These are phyloP conservation scores for Verticillium zaregamsianum DNA, from an alignment of 2,329 filamentous ascomycete genomes.

Conservation along the genomic window DNA sequence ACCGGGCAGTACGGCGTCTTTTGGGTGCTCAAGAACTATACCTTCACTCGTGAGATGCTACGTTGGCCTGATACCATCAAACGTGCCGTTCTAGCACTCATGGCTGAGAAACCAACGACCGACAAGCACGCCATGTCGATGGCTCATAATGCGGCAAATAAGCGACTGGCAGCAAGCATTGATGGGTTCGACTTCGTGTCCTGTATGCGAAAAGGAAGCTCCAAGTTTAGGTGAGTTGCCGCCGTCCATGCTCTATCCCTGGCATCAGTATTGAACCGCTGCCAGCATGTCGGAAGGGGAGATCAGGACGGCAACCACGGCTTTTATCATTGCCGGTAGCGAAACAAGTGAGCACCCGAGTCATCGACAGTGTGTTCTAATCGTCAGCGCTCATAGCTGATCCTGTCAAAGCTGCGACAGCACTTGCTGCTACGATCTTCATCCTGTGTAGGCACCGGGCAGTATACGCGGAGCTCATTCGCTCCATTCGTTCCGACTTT, in stretches of 20 bases:
- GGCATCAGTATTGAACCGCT: neutral
- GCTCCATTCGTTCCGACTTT: neutral
- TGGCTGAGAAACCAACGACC: conserved; percentile 11
- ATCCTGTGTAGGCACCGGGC: neutral
- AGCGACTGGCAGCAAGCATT: neutral
- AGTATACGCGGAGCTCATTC: neutral
- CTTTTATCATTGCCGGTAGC: neutral
- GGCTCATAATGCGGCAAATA: neutral
- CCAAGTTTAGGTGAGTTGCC: neutral
- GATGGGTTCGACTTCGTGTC: neutral
- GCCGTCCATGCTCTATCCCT: neutral
- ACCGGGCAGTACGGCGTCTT: conserved; percentile 21
- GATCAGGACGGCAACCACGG: neutral
- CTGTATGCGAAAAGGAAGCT: neutral
- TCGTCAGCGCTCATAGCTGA: neutral
- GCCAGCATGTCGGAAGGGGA: conserved; percentile 8
- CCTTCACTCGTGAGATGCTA: conserved; percentile 20
- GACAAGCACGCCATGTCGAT: neutral
- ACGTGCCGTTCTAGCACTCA: conserved; percentile 11
- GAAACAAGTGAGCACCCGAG: neutral
- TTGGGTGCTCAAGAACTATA: conserved; percentile 9
- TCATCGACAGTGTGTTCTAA: neutral
- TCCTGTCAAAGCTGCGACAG: conserved; percentile 1
- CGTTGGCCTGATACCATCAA: conserved; percentile 22
- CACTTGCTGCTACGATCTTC: neutral